A percentile compares a stretch with the other conserved stretches of the same genome.
phyloP scores from a whole-genome alignment of 805 yeast species.

The Sugiyamaella boreocaroliniensis region DNA sequence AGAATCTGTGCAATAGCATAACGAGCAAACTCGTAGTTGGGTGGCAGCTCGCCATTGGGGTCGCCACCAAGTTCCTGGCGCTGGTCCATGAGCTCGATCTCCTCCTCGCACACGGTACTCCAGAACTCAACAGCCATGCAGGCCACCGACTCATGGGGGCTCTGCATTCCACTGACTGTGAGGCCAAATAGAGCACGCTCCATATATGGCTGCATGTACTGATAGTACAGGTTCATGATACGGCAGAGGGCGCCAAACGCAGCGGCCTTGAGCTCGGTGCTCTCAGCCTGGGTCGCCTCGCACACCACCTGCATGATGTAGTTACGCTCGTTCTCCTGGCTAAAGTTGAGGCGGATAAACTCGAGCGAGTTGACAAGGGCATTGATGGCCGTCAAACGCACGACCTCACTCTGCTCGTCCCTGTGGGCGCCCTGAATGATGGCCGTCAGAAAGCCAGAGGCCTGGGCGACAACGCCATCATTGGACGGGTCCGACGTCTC shows the following conservation, averaged over 20 bases:
- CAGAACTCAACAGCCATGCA: slow-evolving; percentile 99
- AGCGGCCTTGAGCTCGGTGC: slow-evolving; percentile 77
- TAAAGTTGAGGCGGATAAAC: slow-evolving; percentile 83
- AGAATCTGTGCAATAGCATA: slow-evolving; percentile 78
- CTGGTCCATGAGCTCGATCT: slow-evolving; percentile 69
- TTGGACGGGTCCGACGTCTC: slow-evolving; percentile 84
- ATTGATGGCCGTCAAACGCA: slow-evolving; percentile 83
- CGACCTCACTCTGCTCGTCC: slow-evolving; percentile 64
- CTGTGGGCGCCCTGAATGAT: slow-evolving; percentile 94
- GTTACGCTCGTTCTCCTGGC: slow-evolving; percentile 89
- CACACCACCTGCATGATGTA: slow-evolving; percentile 98
- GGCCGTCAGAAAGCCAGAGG: slow-evolving; percentile 89
- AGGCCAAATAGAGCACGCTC: slow-evolving; percentile 89
- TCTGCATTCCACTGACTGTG: slow-evolving; percentile 84
- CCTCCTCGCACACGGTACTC: slow-evolving; percentile 99
- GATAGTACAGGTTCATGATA: slow-evolving; percentile 84
- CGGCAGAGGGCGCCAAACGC: slow-evolving; percentile 94
- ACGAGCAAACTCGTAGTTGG: slow-evolving; percentile 73
- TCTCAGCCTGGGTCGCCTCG: slow-evolving; percentile 92
- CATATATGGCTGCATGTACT: slow-evolving; percentile 91
- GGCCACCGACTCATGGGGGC: slow-evolving; percentile 74
- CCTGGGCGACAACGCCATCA: slow-evolving; percentile 70
- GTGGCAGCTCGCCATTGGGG: slow-evolving; percentile 42
- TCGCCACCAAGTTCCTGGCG: slow-evolving; percentile 33
- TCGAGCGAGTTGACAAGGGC: slow-evolving; percentile 88